These are phyloP conservation scores for Pichia deserticola DNA, from an alignment of 805 yeast genomes.

Conservation along the genomic window DNA sequence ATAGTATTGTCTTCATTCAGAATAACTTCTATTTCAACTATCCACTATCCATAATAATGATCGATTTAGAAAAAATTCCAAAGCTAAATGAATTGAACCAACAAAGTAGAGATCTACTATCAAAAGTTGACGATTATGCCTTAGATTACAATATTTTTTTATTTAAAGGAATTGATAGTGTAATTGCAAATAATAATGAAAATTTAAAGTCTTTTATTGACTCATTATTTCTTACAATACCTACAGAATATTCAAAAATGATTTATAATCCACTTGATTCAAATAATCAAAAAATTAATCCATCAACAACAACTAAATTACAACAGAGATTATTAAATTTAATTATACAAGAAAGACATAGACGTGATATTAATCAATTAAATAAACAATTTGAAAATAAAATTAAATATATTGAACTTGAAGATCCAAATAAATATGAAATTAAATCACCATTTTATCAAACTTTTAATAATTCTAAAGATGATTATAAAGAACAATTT, in stretches of 20 bases:
- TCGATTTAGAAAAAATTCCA: neutral
- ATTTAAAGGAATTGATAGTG: slow-evolving; percentile 25
- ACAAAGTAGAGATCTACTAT: slow-evolving; percentile 13
- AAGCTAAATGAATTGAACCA: neutral
- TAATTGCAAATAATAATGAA: slow-evolving; percentile 15
- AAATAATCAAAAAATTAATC: slow-evolving; percentile 8
- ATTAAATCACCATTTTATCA: slow-evolving; percentile 28
- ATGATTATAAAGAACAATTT: slow-evolving; percentile 21
- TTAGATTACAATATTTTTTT: slow-evolving; percentile 33
- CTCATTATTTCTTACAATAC: slow-evolving; percentile 16
- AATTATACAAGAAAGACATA: slow-evolving; percentile 30
- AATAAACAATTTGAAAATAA: slow-evolving; percentile 18
- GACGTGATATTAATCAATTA: slow-evolving; percentile 25
- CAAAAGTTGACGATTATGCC: slow-evolving; percentile 29
- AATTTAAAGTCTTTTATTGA: slow-evolving; percentile 19
- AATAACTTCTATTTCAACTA: too few species aligned
- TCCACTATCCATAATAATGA: neutral
- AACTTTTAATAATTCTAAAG: slow-evolving; percentile 16
- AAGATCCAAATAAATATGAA: slow-evolving; percentile 26
- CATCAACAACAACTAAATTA: slow-evolving; percentile 27
- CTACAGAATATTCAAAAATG: slow-evolving; percentile 19
- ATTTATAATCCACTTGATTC: slow-evolving; percentile 19
- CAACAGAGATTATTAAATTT: slow-evolving; percentile 29
- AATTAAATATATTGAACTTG: slow-evolving; percentile 19
- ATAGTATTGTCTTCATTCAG: too few species aligned